phyloP scores from a whole-genome alignment of 129 eudicot species.

The Escallonia rubra region DNA sequence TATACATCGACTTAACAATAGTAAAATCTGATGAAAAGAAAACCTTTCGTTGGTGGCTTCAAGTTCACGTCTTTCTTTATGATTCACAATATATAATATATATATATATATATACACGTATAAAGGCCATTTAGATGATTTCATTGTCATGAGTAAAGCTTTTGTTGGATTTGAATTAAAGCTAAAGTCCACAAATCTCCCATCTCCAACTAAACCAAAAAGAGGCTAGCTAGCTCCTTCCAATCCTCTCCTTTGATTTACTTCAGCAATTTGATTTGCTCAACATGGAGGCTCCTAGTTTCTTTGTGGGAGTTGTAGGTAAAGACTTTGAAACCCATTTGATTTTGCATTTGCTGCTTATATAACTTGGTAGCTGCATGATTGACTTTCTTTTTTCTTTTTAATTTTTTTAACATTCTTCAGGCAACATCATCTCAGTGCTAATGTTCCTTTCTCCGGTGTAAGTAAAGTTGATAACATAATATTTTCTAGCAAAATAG shows the following conservation, averaged over 20 bases:
- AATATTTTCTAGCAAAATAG: too few species aligned
- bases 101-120: too few species aligned
- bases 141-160: too few species aligned
- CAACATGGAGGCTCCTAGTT: conserved; percentile 32
- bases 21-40: too few species aligned
- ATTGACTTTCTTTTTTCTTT: neutral
- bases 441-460: conserved; percentile 64
- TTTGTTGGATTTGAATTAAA: neutral
- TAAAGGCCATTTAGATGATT: too few species aligned
- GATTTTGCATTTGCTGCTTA: neutral
- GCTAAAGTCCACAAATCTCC: neutral
- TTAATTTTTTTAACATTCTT: neutral
- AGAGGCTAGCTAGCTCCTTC: neutral
- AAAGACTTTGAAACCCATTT: neutral
- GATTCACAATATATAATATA: too few species aligned
- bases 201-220: neutral
- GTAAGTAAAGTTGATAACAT: conserved; percentile 26
- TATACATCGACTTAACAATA: too few species aligned
- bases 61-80: too few species aligned
- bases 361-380: neutral
- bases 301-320: conserved; percentile 55
- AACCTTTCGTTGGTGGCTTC: too few species aligned
- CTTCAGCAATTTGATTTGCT: neutral
- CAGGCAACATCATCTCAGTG: conserved; percentile 66
- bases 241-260: neutral